Conservation (phyloP, 2,329 filamentous ascomycete genomes). For the Clarireedia hainanense region DNA sequence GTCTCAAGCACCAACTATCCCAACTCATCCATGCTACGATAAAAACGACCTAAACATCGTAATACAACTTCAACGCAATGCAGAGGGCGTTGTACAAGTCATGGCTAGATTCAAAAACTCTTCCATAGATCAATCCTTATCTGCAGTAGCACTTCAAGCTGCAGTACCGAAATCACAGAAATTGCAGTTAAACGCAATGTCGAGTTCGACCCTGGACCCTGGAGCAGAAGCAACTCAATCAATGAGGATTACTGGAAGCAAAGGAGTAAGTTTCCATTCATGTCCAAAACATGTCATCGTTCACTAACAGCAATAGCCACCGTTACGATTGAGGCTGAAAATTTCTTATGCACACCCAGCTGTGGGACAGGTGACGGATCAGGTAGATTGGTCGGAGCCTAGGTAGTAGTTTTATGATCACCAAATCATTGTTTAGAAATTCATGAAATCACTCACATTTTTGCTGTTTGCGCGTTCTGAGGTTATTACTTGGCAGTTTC, state of each 20-base stretch:
- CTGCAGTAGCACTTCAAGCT: conserved; percentile 77
- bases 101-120: conserved; percentile 77
- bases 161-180: conserved; percentile 96
- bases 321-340: conserved; percentile 75
- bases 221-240: conserved; percentile 81
- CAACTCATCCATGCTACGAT: conserved; percentile 68
- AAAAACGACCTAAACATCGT: conserved; percentile 78
- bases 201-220: conserved; percentile 64
- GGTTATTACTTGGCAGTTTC: not conserved
- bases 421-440: conserved; percentile 1
- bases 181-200: conserved; percentile 84
- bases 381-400: conserved; percentile 94
- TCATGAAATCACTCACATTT: not conserved
- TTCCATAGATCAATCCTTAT: conserved; percentile 56
- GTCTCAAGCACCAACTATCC: conserved; percentile 43
- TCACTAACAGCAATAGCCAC: conserved; percentile 46
- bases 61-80: conserved; percentile 76
- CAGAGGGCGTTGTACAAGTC: conserved; percentile 72
- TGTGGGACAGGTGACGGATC: conserved; percentile 68
- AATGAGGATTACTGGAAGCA: conserved; percentile 80
- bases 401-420: conserved; percentile 14
- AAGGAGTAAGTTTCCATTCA: conserved; percentile 63
- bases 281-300: not conserved
- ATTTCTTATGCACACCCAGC: conserved; percentile 70
- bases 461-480: not conserved